phyloP scores from a whole-genome alignment of 805 yeast species.

The Candida broadrunensis region DNA sequence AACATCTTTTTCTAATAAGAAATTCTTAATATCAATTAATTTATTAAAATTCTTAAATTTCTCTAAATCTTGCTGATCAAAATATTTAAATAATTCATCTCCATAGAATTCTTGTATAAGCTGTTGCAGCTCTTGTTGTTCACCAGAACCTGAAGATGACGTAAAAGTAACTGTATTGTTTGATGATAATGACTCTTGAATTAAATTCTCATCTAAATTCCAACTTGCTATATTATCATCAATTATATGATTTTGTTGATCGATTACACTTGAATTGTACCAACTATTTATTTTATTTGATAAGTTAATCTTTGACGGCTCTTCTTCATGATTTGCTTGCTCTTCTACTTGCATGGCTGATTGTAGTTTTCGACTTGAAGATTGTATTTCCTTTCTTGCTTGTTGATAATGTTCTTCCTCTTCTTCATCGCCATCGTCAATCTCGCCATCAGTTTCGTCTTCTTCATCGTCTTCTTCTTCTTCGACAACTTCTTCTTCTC shows the following conservation, averaged over 20 bases:
- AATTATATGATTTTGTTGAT: slow-evolving; percentile 14
- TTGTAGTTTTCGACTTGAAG: background rate
- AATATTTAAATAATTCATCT: slow-evolving; percentile 24
- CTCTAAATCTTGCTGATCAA: slow-evolving; percentile 19
- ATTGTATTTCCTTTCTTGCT: background rate
- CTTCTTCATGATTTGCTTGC: background rate
- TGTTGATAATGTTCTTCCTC: slow-evolving; percentile 1
- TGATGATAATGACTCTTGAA: background rate
- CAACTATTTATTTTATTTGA: slow-evolving; percentile 17
- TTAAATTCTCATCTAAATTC: slow-evolving; percentile 27
- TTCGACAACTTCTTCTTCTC: slow-evolving; percentile 4
- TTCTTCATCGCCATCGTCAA: slow-evolving; percentile 9
- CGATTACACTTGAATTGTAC: slow-evolving; percentile 11
- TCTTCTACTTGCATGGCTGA: background rate
- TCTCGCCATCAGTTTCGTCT: slow-evolving; percentile 5
- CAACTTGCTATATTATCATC: slow-evolving; percentile 37
- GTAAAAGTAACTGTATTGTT: background rate
- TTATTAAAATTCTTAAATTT: slow-evolving; percentile 22
- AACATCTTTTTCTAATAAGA: slow-evolving; percentile 4
- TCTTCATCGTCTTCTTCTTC: slow-evolving; percentile 5
- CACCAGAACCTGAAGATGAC: background rate
- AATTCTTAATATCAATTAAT: slow-evolving; percentile 9
- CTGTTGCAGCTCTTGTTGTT: slow-evolving; percentile 7
- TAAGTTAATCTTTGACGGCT: slow-evolving; percentile 8
- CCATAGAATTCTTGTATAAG: slow-evolving; percentile 23